These are phyloP conservation scores for Posidonia australis DNA, from an alignment of 106 monocot genomes.

Conservation along the genomic window DNA sequence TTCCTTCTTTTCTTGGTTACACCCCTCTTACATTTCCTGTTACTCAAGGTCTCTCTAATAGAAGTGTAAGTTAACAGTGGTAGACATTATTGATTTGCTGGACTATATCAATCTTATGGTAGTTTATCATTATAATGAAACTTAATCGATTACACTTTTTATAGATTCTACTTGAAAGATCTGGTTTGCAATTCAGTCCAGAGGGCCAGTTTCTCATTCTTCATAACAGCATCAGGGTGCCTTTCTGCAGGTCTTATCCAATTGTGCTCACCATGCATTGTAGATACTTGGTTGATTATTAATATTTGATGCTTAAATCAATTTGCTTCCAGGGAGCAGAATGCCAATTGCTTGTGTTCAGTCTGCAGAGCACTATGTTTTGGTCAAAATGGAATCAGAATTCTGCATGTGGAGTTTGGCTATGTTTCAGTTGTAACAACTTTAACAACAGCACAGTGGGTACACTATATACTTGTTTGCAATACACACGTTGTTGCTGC, in stretches of 20 bases:
- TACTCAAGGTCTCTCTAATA: slow-evolving; percentile 5
- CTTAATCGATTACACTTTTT: slow-evolving; percentile 4
- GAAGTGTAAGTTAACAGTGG: slow-evolving; percentile 31
- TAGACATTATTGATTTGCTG: neutral
- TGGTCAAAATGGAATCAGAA: slow-evolving; percentile 45
- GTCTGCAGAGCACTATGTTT: slow-evolving; percentile 30
- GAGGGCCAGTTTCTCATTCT: slow-evolving; percentile 52
- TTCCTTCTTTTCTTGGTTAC: slow-evolving; percentile 74
- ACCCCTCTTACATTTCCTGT: slow-evolving; percentile 39
- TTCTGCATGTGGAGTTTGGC: slow-evolving; percentile 64
- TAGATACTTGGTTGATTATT: neutral
- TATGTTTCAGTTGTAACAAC: slow-evolving; percentile 55
- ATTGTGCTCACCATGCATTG: slow-evolving; percentile 3
- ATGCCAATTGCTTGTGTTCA: slow-evolving; percentile 48
- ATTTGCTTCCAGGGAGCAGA: slow-evolving; percentile 43
- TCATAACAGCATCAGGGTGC: slow-evolving; percentile 48
- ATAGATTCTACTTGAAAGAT: slow-evolving; percentile 52
- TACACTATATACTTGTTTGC: slow-evolving; percentile 55
- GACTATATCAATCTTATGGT: neutral
- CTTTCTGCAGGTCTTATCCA: slow-evolving; percentile 69
- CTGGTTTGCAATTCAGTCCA: slow-evolving; percentile 54
- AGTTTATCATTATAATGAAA: slow-evolving; percentile 3
- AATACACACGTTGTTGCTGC: slow-evolving; percentile 55
- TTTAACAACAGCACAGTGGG: slow-evolving; percentile 28
- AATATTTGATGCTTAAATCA: neutral